These are phyloP conservation scores for Saturnispora saitoi DNA, from an alignment of 805 yeast genomes.

Conservation along the genomic window DNA sequence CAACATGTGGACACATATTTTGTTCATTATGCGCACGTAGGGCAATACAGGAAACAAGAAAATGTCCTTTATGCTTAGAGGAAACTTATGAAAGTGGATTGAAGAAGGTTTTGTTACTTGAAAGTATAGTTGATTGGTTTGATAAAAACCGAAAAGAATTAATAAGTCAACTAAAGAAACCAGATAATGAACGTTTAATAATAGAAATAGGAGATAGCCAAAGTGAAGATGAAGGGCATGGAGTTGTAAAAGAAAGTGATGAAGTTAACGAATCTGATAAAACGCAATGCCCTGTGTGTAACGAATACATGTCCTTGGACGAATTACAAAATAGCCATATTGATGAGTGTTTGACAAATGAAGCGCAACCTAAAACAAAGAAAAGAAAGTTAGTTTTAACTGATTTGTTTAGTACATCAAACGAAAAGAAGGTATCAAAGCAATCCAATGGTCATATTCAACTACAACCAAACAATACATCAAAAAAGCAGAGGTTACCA, in stretches of 20 bases:
- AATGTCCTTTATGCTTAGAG: slow-evolving; percentile 73
- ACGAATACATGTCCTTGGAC: slow-evolving; percentile 41
- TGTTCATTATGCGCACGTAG: slow-evolving; percentile 82
- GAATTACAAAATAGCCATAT: slow-evolving; percentile 53
- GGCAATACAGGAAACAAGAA: slow-evolving; percentile 46
- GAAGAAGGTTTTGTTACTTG: slow-evolving; percentile 59
- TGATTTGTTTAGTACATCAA: neutral
- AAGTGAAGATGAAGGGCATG: slow-evolving; percentile 12
- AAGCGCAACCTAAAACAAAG: neutral
- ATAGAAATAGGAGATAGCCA: slow-evolving; percentile 20
- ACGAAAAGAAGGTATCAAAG: neutral
- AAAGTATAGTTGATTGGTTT: slow-evolving; percentile 56
- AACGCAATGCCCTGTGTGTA: slow-evolving; percentile 66
- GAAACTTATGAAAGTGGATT: slow-evolving; percentile 64
- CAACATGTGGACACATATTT: slow-evolving; percentile 82
- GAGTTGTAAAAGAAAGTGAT: neutral
- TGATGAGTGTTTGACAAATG: slow-evolving; percentile 42
- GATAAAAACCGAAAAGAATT: slow-evolving; percentile 33
- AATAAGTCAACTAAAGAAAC: slow-evolving; percentile 10
- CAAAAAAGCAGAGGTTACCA: slow-evolving; percentile 35
- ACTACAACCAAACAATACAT: slow-evolving; percentile 18
- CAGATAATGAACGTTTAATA: slow-evolving; percentile 16
- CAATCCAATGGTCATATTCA: slow-evolving; percentile 15
- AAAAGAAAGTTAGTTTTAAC: neutral
- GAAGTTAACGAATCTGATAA: slow-evolving; percentile 19